Percentiles rank a stretch among this genome's conserved stretches.
These are phyloP conservation scores for Actinidia chinensis DNA, from an alignment of 179 eudicot genomes.

Conservation along the genomic window DNA sequence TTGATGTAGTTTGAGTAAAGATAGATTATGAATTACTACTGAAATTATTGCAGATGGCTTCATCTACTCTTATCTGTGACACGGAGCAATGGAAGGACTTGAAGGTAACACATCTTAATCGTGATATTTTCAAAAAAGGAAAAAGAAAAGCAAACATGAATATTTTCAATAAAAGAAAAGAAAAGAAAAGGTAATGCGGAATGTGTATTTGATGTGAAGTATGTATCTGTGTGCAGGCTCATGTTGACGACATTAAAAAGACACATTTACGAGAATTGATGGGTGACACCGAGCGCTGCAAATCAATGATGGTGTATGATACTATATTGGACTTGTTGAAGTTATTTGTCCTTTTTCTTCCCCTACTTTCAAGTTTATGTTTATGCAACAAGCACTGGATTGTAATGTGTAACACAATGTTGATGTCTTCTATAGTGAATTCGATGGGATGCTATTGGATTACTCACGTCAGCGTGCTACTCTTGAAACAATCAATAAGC, in stretches of 20 bases:
- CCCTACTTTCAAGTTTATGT: not conserved
- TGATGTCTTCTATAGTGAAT: slow-evolving; percentile 49
- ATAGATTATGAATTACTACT: not conserved
- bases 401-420: not conserved
- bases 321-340: not conserved
- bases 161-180: too few species aligned
- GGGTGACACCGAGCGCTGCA: slow-evolving; percentile 71
- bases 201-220: not conserved
- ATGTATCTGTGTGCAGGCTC: slow-evolving; percentile 46
- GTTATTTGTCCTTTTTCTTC: not conserved
- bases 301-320: slow-evolving; percentile 89
- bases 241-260: slow-evolving; percentile 76
- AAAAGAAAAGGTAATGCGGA: not conserved
- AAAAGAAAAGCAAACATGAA: too few species aligned
- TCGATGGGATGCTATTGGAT: slow-evolving; percentile 76
- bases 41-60: slow-evolving; percentile 55
- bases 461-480: slow-evolving; percentile 84
- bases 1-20: not conserved
- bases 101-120: slow-evolving; percentile 43
- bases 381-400: not conserved
- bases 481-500: slow-evolving; percentile 68
- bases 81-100: slow-evolving; percentile 74
- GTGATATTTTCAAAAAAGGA: not conserved
- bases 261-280: slow-evolving; percentile 88
- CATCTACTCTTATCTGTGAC: slow-evolving; percentile 63